These are phyloP conservation scores for Lojkania enalia DNA, from an alignment of 2,329 filamentous ascomycete species.

Conservation along the genomic window DNA sequence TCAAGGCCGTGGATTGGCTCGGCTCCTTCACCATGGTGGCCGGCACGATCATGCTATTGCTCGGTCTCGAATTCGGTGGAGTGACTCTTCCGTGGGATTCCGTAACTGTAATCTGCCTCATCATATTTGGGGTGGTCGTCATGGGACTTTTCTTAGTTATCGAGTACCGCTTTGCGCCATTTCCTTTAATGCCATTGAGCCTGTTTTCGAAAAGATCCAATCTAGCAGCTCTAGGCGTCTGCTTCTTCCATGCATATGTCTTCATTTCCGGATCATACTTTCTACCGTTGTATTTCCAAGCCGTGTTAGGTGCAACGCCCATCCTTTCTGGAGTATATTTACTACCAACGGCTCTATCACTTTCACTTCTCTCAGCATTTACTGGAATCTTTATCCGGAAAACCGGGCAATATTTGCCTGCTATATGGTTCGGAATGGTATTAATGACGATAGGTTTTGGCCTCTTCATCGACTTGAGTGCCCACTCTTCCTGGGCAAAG, in stretches of 20 bases:
- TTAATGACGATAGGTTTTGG: constrained; percentile 46
- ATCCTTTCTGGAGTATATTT: constrained; percentile 75
- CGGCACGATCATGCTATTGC: constrained; percentile 81
- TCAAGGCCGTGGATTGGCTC: constrained; percentile 68
- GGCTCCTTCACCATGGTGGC: constrained; percentile 70
- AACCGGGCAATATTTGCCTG: constrained; percentile 49
- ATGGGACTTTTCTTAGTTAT: constrained; percentile 69
- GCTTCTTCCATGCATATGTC: constrained; percentile 73
- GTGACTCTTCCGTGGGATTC: constrained; percentile 74
- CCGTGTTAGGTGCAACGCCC: constrained; percentile 68
- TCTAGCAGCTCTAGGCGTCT: constrained; percentile 65
- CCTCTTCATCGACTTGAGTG: constrained; percentile 41
- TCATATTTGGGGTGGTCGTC: constrained; percentile 70
- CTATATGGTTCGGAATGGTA: constrained; percentile 42
- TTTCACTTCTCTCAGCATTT: constrained; percentile 64
- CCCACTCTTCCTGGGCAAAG: constrained; percentile 42
- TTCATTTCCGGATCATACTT: constrained; percentile 82
- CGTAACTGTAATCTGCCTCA: constrained; percentile 72
- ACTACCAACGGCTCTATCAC: constrained; percentile 68
- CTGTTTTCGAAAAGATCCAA: constrained; percentile 71
- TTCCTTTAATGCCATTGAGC: constrained; percentile 75
- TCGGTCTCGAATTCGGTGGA: constrained; percentile 84
- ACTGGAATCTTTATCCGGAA: constrained; percentile 58
- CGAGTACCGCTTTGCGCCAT: constrained; percentile 73
- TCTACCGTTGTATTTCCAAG: constrained; percentile 83